Evolutionary conservation across 768 basidiomycete species (phyloP), one percentile per base, ranked within the genome.

Genomic region (Porphyrellus cyaneotinctus): DNA sequence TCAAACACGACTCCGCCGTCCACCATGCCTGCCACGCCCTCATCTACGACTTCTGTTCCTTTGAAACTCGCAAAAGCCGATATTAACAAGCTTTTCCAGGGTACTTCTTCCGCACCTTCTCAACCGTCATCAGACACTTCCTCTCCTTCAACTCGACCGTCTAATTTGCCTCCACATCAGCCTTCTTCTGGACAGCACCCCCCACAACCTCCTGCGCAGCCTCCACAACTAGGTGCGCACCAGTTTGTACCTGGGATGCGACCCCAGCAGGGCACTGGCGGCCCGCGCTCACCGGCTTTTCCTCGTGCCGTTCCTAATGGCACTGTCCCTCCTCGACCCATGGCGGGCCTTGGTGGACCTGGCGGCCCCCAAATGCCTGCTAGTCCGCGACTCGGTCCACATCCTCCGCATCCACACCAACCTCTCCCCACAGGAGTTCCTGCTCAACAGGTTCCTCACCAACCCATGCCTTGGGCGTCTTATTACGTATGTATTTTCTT

Each of bases 271-370:
- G 75, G 78, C 46, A 72, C 74, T 67, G 74, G 74, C 50, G 77
- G 75, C 23, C 84, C 87, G 37, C 78, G 85, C 44, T 88, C 88
- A 65, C 87, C 87, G 38, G 78, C 78, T 30, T 87, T 82, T 67
- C 59, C 77, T 32, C 81, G 87, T 28, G 74, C 78, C 43, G 76
- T 84, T 69, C 72, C 80, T 6, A 89, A 88, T 62, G 85, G 86
- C 38, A 72, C 64, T 61, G 57, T 59, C 24, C 68, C 58, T 30
- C 74, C 79, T 47, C 78, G 84, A 44, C 76, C 83, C 22, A 76
- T 78, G 57, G 60, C 65, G 43, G 71, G 64, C 47, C 73, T 72
- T 49, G 81, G 78, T 67, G 80, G 81, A 39, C 80, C 82, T 6
- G 68, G 78, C 46, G 79, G 78, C 36, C 76, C 81, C 23, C 71